Evolutionary conservation across 1,139 yeast species (phyloP).

Genomic region (Citeromyces hawaiiensis): DNA sequence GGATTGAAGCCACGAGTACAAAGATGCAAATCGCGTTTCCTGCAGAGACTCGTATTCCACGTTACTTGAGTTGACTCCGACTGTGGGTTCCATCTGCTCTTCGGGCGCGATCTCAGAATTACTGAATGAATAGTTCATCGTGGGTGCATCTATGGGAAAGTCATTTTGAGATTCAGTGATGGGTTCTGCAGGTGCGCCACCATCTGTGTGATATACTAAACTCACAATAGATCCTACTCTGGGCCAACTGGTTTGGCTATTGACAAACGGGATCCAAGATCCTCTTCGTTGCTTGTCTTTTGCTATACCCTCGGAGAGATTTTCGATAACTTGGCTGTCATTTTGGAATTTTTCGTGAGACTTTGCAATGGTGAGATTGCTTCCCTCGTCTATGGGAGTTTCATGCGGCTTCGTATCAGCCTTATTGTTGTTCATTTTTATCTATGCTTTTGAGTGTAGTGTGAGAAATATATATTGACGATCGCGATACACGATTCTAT

Average conservation of each 20-base stretch:
- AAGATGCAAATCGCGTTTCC: background rate
- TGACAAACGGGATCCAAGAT: background rate
- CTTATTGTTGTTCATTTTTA: background rate
- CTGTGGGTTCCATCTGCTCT: background rate
- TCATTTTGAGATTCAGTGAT: background rate
- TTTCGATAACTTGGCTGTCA: background rate
- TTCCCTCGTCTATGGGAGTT: background rate
- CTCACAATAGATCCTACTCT: background rate
- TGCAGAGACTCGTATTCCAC: background rate
- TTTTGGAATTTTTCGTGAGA: background rate
- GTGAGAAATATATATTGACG: background rate
- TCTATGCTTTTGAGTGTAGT: background rate
- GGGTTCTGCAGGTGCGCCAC: background rate
- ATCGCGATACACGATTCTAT: too few relatives aligned
- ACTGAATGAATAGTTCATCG: background rate
- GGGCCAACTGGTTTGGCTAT: background rate
- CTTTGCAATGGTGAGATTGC: background rate
- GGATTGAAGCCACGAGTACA: background rate
- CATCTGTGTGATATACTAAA: background rate
- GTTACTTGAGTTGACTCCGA: background rate
- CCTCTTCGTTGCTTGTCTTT: background rate
- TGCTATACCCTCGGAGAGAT: background rate
- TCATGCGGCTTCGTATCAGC: background rate
- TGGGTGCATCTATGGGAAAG: background rate
- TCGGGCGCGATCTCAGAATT: background rate